These are phyloP conservation scores for Anacardium occidentale DNA, from an alignment of 345 rosid species.

Conservation along the genomic window DNA sequence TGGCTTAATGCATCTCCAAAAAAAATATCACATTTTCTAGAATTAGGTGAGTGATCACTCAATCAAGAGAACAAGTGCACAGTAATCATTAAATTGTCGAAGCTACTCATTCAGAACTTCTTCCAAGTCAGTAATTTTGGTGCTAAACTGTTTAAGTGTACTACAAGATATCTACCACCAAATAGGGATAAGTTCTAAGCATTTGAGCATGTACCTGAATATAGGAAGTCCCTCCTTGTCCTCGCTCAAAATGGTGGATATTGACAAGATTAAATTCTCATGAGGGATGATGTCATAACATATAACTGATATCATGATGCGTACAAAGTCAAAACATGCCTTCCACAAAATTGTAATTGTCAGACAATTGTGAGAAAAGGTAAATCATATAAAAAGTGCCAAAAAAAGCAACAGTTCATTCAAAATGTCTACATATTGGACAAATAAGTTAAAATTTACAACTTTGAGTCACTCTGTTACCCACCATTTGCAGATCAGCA, in stretches of 20 bases:
- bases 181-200: background rate
- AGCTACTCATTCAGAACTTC: background rate
- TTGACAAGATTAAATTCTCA: conserved; percentile 66
- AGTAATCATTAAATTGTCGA: background rate
- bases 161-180: background rate
- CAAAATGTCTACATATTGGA: conserved; percentile 16
- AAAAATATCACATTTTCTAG: background rate
- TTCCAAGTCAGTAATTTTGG: background rate
- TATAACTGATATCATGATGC: conserved; percentile 62
- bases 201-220: conserved; percentile 60
- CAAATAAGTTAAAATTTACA: conserved; percentile 18
- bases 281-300: conserved; percentile 65
- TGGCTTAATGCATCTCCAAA: background rate
- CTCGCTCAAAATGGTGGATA: conserved; percentile 61
- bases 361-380: conserved; percentile 43
- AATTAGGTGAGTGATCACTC: conserved; percentile 3
- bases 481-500: conserved; percentile 87
- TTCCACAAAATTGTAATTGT: conserved; percentile 52
- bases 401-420: conserved; percentile 20
- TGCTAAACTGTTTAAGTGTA: background rate
- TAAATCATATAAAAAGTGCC: conserved; percentile 25
- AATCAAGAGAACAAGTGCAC: background rate
- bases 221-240: conserved; percentile 65
- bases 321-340: conserved; percentile 93
- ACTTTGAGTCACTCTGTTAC: conserved; percentile 25